These are phyloP conservation scores for Ascochyta rabiei DNA, from an alignment of 2,329 filamentous ascomycete species.

Conservation along the genomic window DNA sequence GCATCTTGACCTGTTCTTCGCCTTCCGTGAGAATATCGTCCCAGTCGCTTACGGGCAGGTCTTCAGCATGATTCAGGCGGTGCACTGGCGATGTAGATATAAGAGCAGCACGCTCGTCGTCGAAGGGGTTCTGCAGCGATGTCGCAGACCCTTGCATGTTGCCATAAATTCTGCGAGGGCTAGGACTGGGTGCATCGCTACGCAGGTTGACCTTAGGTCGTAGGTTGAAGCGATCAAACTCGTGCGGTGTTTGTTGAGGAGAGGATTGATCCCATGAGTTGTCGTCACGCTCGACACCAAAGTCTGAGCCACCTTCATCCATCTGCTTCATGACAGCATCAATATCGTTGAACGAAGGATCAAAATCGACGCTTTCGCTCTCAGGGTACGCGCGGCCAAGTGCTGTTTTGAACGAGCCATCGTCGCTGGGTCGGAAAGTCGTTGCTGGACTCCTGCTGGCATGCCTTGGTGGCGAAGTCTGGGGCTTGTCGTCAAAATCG, in stretches of 20 bases:
- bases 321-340: conserved; percentile 91
- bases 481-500: conserved; percentile 13
- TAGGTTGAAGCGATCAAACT: conserved; percentile 41
- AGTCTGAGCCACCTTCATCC: conserved; percentile 73
- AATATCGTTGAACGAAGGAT: conserved; percentile 76
- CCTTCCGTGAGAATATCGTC: conserved; percentile 81
- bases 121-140: conserved; percentile 61
- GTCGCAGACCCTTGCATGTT: conserved; percentile 43
- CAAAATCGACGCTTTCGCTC: conserved; percentile 46
- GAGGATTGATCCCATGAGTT: conserved; percentile 50
- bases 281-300: conserved; percentile 71
- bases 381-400: conserved; percentile 44
- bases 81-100: conserved; percentile 64
- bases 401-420: conserved; percentile 48
- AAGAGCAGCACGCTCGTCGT: conserved; percentile 65
- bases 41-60: conserved; percentile 84
- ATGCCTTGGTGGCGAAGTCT: conserved; percentile 26
- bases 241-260: conserved; percentile 40
- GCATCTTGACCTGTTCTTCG: conserved; percentile 79
- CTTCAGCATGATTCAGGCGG: conserved; percentile 67
- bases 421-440: conserved; percentile 49
- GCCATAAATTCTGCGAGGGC: conserved; percentile 61
- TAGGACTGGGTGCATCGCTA: conserved; percentile 76
- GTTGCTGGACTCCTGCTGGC: conserved; percentile 47
- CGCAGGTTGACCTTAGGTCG: conserved; percentile 55